A percentile compares a stretch with the other conserved stretches of the same genome.
phyloP scores from a whole-genome alignment of 371 early-diverging fungal species.

The Syncephalastrum contaminatum region DNA sequence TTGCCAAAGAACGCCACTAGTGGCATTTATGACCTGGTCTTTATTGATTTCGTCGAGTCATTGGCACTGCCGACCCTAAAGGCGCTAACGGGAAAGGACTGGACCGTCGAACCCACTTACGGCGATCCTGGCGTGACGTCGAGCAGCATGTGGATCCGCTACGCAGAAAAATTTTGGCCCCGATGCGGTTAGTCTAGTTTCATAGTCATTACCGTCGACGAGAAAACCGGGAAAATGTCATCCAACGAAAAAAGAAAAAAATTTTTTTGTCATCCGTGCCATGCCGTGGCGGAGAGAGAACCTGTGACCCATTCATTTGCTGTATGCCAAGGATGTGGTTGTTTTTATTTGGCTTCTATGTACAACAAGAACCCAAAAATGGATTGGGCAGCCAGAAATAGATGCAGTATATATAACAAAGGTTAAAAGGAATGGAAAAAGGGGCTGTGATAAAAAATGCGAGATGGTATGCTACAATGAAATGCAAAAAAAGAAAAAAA shows the following conservation, averaged over 20 bases:
- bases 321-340: no score
- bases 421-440: background rate
- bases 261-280: no score
- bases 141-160: constrained; percentile 29
- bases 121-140: constrained; percentile 21
- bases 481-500: background rate
- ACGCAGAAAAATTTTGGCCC: constrained; percentile 16
- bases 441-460: background rate
- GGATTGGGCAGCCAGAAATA: constrained; percentile 2
- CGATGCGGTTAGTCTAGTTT: background rate
- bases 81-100: constrained; percentile 24
- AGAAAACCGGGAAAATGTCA: no score
- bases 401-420: constrained; percentile 5
- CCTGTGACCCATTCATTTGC: no score
- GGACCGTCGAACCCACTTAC: constrained; percentile 18
- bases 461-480: background rate
- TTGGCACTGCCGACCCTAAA: constrained; percentile 23
- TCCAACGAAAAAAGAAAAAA: no score
- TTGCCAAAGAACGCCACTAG: constrained; percentile 22
- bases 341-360: no score
- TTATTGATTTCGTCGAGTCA: constrained; percentile 32
- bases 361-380: no score
- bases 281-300: no score
- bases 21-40: constrained; percentile 22
- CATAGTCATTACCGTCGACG: no score